Conservation (phyloP, 495 filamentous ascomycete species). For the Penicillium odoratum region DNA sequence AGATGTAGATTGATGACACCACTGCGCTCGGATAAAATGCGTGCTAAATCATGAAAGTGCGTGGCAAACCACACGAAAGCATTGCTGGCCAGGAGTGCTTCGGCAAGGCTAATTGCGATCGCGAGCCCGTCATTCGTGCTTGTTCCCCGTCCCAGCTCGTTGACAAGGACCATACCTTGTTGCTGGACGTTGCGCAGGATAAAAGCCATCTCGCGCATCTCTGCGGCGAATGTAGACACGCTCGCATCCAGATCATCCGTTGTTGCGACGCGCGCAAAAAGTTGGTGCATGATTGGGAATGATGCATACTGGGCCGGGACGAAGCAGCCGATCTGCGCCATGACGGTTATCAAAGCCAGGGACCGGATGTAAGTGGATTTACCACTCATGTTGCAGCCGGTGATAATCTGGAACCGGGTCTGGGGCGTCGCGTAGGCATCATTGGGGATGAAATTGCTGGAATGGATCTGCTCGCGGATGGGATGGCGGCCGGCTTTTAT, state of each 20-base stretch:
- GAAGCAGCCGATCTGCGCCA: slow-evolving; percentile 93
- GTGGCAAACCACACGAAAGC: slow-evolving; percentile 89
- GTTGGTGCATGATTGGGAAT: slow-evolving; percentile 75
- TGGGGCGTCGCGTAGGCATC: slow-evolving; percentile 80
- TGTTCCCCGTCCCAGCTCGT: slow-evolving; percentile 92
- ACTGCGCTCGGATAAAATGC: slow-evolving; percentile 67
- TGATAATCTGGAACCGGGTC: slow-evolving; percentile 86
- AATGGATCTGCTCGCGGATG: slow-evolving; percentile 72
- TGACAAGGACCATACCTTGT: slow-evolving; percentile 78
- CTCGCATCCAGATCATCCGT: slow-evolving; percentile 90
- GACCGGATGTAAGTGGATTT: slow-evolving; percentile 94
- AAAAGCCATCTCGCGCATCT: slow-evolving; percentile 95
- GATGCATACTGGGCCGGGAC: slow-evolving; percentile 82
- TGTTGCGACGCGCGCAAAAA: slow-evolving; percentile 84
- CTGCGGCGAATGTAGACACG: slow-evolving; percentile 87
- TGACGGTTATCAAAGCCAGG: slow-evolving; percentile 79
- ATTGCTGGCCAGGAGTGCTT: slow-evolving; percentile 75
- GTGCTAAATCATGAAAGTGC: slow-evolving; percentile 82
- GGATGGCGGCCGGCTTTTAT: slow-evolving; percentile 84
- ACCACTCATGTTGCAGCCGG: slow-evolving; percentile 98
- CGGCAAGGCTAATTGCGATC: slow-evolving; percentile 85
- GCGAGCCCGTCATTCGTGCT: slow-evolving; percentile 85
- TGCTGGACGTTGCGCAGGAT: slow-evolving; percentile 77
- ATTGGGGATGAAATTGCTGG: slow-evolving; percentile 75
- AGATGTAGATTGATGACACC: slow-evolving; percentile 84